phyloP scores from a whole-genome alignment of 805 yeast genomes.

The Lipomyces mesembrius region DNA sequence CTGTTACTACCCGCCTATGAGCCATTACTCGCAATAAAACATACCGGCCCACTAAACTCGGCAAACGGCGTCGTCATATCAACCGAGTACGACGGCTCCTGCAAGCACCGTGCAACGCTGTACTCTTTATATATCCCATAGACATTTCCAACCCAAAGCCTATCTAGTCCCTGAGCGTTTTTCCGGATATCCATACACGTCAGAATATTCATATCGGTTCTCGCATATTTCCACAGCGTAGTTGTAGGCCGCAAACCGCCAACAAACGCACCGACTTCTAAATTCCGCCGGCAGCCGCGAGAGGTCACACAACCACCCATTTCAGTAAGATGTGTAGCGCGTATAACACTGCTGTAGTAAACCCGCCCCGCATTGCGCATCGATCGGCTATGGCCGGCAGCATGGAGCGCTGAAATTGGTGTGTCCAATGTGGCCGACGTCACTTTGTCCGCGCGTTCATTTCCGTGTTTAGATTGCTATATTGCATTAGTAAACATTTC shows the following conservation, averaged over 20 bases:
- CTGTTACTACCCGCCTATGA: not conserved
- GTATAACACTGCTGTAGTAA: slow-evolving; percentile 5
- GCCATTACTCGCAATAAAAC: not conserved
- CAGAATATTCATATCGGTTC: slow-evolving; percentile 29
- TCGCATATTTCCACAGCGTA: slow-evolving; percentile 27
- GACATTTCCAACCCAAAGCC: slow-evolving; percentile 28
- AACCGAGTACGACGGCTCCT: slow-evolving; percentile 22
- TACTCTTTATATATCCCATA: slow-evolving; percentile 24
- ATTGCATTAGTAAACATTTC: not conserved
- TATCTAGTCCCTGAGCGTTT: slow-evolving; percentile 14
- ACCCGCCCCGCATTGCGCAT: slow-evolving; percentile 12
- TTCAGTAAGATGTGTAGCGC: slow-evolving; percentile 17
- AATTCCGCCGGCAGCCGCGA: slow-evolving; percentile 18
- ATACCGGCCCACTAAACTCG: slow-evolving; percentile 32
- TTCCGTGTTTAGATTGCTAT: slow-evolving; percentile 7
- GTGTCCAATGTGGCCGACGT: slow-evolving; percentile 1
- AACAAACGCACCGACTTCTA: slow-evolving; percentile 17
- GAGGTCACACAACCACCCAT: not conserved
- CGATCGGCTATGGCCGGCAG: slow-evolving; percentile 16
- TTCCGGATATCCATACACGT: slow-evolving; percentile 30
- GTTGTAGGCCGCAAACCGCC: slow-evolving; percentile 20
- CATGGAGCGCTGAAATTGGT: slow-evolving; percentile 13
- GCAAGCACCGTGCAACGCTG: slow-evolving; percentile 17
- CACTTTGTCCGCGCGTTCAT: slow-evolving; percentile 1
- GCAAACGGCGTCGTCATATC: slow-evolving; percentile 37